Conservation (phyloP, 129 eudicot genomes). For the Sambucus nigra region DNA sequence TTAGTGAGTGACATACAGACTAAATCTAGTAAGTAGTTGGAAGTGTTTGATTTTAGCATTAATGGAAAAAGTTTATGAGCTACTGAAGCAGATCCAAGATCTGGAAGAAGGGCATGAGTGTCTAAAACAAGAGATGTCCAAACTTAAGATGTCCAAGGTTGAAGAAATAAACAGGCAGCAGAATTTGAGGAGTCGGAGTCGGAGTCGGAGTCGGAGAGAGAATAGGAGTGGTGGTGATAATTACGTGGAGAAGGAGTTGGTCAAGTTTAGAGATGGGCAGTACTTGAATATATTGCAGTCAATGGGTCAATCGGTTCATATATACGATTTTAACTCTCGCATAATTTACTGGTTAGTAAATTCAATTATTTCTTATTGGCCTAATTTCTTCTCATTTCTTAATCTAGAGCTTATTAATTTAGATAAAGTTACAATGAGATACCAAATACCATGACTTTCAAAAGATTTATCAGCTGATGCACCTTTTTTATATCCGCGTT, state of each 20-base stretch:
- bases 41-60: too few species aligned
- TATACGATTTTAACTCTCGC: slow-evolving; percentile 42
- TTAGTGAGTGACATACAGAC: too few species aligned
- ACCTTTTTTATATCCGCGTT: too few species aligned
- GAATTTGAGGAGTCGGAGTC: slow-evolving; percentile 46
- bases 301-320: slow-evolving; percentile 95
- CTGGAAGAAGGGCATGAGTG: slow-evolving; percentile 79
- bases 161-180: slow-evolving; percentile 17
- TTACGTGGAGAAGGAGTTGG: not conserved
- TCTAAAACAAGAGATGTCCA: slow-evolving; percentile 83
- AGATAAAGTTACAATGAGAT: not conserved
- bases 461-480: not conserved
- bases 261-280: slow-evolving; percentile 69
- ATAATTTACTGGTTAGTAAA: slow-evolving; percentile 77
- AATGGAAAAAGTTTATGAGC: too few species aligned
- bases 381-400: not conserved
- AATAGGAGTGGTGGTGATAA: slow-evolving; percentile 34
- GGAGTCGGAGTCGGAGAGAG: slow-evolving; percentile 69
- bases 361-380: slow-evolving; percentile 7
- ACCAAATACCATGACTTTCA: not conserved
- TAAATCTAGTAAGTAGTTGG: too few species aligned
- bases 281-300: slow-evolving; percentile 91
- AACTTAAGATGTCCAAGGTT: slow-evolving; percentile 38
- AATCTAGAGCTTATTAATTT: not conserved
- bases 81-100: slow-evolving; percentile 82